These are phyloP conservation scores for Gonapodya prolifera DNA, from an alignment of 192 early-diverging fungal species.

Conservation along the genomic window DNA sequence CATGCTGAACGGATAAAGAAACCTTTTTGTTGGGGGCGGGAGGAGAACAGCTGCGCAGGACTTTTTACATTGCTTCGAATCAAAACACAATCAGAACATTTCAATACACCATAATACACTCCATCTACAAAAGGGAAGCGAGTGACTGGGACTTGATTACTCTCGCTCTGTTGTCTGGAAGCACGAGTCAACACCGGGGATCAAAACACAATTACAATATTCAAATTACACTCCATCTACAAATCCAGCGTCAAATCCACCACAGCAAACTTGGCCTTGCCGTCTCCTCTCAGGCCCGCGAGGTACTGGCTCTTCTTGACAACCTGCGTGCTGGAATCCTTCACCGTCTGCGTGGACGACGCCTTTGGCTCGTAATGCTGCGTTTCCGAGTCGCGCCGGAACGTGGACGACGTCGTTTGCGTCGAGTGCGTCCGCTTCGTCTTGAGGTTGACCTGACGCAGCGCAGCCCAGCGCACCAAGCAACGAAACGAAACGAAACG, in stretches of 20 bases:
- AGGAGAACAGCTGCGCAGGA: no score
- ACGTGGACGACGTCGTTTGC: constrained; percentile 32
- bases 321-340: constrained; percentile 20
- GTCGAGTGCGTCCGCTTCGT: constrained; percentile 39
- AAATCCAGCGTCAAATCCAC: constrained; percentile 35
- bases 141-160: no score
- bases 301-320: constrained; percentile 28
- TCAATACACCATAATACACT: no score
- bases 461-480: background rate
- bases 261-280: constrained; percentile 23
- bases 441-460: constrained; percentile 34
- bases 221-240: no score
- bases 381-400: constrained; percentile 35
- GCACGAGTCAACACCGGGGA: no score
- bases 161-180: no score
- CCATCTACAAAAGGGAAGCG: no score
- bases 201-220: no score
- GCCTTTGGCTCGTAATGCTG: constrained; percentile 42
- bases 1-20: background rate
- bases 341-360: constrained; percentile 28
- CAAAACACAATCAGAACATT: no score
- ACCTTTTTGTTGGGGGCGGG: background rate
- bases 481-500: background rate
- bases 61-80: no score
- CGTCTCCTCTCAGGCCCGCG: constrained; percentile 22